A percentile compares a stretch with the other conserved stretches of the same genome.
These are phyloP conservation scores for Russula vinacea DNA, from an alignment of 768 basidiomycete genomes.

Conservation along the genomic window DNA sequence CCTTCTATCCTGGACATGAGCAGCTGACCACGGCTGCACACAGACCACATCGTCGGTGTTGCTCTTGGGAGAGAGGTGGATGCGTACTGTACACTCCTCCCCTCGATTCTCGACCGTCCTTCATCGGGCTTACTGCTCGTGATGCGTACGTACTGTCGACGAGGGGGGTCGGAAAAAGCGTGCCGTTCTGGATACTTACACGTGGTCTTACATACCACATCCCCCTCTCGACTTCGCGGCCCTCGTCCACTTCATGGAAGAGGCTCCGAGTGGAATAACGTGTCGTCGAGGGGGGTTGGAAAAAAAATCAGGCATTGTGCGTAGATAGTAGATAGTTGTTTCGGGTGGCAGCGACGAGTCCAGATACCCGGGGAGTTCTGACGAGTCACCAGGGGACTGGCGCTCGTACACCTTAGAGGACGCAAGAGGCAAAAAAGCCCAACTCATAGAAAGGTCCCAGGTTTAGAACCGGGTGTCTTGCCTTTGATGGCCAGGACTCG, in stretches of 20 bases:
- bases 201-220: neutral
- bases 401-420: constrained; percentile 24
- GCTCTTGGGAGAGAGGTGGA: neutral
- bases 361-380: constrained; percentile 26
- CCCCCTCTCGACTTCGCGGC: neutral
- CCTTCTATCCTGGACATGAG: neutral
- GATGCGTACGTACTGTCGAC: neutral
- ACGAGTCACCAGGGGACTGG: constrained; percentile 20
- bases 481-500: constrained; percentile 18
- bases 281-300: constrained; percentile 2
- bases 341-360: constrained; percentile 19
- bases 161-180: neutral
- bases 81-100: neutral
- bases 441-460: constrained; percentile 12
- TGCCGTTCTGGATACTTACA: neutral
- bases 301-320: neutral
- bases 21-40: neutral
- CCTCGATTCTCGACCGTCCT: neutral
- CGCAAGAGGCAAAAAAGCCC: constrained; percentile 20
- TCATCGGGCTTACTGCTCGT: neutral
- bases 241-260: neutral
- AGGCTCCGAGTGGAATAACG: neutral
- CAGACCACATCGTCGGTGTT: neutral
- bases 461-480: constrained; percentile 25
- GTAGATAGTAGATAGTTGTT: neutral